These are phyloP conservation scores for Corylus americana DNA, from an alignment of 306 rosid genomes.

Conservation along the genomic window DNA sequence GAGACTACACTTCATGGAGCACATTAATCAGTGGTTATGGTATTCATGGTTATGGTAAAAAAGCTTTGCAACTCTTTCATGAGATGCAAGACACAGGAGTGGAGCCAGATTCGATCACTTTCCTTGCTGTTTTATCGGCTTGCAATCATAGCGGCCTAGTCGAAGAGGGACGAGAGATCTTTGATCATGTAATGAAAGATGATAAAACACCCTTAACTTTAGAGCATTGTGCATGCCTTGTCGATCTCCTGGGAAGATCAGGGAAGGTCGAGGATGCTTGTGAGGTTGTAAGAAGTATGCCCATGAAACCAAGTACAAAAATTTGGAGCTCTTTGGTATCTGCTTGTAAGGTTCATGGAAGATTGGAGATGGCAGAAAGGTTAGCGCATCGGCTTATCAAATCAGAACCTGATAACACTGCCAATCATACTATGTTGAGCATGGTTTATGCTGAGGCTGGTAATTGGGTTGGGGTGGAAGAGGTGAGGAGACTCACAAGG, in stretches of 20 bases:
- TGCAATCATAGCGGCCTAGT: slow-evolving; percentile 73
- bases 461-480: slow-evolving; percentile 57
- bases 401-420: slow-evolving; percentile 59
- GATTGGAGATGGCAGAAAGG: slow-evolving; percentile 52
- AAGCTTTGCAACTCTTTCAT: slow-evolving; percentile 49
- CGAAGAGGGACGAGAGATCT: slow-evolving; percentile 49
- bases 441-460: slow-evolving; percentile 58
- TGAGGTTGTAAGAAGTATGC: slow-evolving; percentile 49
- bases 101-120: slow-evolving; percentile 47
- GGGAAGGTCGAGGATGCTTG: slow-evolving; percentile 67
- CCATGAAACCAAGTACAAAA: slow-evolving; percentile 55
- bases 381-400: slow-evolving; percentile 47
- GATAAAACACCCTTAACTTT: slow-evolving; percentile 29
- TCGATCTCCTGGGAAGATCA: slow-evolving; percentile 66
- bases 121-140: slow-evolving; percentile 60
- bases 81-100: slow-evolving; percentile 58
- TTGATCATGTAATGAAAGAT: slow-evolving; percentile 35
- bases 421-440: slow-evolving; percentile 52
- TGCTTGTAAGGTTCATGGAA: slow-evolving; percentile 59
- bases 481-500: slow-evolving; percentile 45
- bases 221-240: slow-evolving; percentile 64
- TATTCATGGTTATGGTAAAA: slow-evolving; percentile 58
- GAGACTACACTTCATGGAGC: slow-evolving; percentile 64
- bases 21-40: slow-evolving; percentile 57
- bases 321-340: slow-evolving; percentile 70